Evolutionary conservation across 192 early-diverging fungal species (phyloP), one percentile per base, ranked within the genome.

Genomic region (Polychytrium aggregatum): DNA sequence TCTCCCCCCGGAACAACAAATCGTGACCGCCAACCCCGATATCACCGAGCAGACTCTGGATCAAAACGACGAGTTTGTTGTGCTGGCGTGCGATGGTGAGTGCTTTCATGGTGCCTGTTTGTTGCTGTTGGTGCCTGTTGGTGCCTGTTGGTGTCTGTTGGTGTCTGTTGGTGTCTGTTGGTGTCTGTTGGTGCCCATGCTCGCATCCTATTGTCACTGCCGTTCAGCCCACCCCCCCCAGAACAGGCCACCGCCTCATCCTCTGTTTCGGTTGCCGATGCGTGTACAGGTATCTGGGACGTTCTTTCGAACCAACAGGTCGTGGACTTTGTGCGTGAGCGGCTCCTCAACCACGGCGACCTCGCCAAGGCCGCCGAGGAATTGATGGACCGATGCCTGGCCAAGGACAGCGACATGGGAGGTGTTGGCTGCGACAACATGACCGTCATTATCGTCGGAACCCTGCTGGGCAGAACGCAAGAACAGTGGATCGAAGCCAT

Each of bases 401-500:
- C 93, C 22, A 63, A 77, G 22, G 90, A 92, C 55, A 81, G 74
- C 54, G 92, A 91, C 30, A 67, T 88, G 47, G 86, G 84, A 42
- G 86, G 87, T 21, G 80, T 99, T 37, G 96, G 96, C 17, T 99
- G 93, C 67, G 96, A 99, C 67, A 99, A 99, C 68, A 99, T 99
- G 96, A 96, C 96, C 0, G 82, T 97, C 14, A 67, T 96, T 22
- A 87, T 99, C 31, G 80, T 90, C 8, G 96, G 74, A 4, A 59
- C 95, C 36, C 71, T 97, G 52, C 74, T 86, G 44, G 88, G 87
- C 30, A 79, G 71, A 53, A 75, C 71, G 29, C 68, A 72, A 41
- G 78, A 85, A 6, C 75, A 89, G 62, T 98, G 93, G 93, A 20
- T 21, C 6, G 30, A 28, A 16, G 45, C n/a, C n/a, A n/a, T n/a